A percentile compares a stretch with the other conserved stretches of the same genome.
phyloP scores from a whole-genome alignment of 345 rosid genomes.

The Lepidium sativum region DNA sequence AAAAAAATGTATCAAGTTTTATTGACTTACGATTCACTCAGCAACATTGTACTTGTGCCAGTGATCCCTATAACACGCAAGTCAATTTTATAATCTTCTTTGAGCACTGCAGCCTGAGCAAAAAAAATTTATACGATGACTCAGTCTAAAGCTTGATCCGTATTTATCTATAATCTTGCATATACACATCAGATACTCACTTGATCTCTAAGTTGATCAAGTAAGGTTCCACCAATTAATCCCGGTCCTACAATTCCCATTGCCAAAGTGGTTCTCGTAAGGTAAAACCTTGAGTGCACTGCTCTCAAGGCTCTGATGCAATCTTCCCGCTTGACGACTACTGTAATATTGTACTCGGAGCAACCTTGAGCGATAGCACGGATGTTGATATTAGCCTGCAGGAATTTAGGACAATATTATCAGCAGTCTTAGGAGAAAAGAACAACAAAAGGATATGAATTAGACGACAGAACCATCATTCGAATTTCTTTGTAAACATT shows the following conservation, averaged over 20 bases:
- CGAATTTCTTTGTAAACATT: too few relatives aligned
- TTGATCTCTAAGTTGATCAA: constrained; percentile 96
- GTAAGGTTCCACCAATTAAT: constrained; percentile 84
- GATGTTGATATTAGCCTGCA: constrained; percentile 92
- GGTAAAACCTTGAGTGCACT: constrained; percentile 95
- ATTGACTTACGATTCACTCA: too few relatives aligned
- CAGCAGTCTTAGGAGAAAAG: too few relatives aligned
- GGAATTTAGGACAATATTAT: too few relatives aligned
- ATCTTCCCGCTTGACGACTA: constrained; percentile 81
- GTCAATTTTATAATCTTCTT: constrained; percentile 94
- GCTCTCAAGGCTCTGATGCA: constrained; percentile 91
- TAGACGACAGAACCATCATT: too few relatives aligned
- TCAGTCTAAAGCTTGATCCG: too few relatives aligned
- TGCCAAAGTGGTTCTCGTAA: constrained; percentile 85
- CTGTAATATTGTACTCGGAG: constrained; percentile 94
- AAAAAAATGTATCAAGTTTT: too few relatives aligned
- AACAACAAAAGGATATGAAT: too few relatives aligned
- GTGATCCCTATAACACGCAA: constrained; percentile 94
- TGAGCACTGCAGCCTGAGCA: constrained; percentile 88
- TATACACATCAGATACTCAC: too few relatives aligned
- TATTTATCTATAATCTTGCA: too few relatives aligned
- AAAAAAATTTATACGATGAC: constrained; percentile 22
- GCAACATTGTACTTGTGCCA: constrained; percentile 67
- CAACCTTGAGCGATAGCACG: constrained; percentile 99
- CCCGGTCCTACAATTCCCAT: constrained; percentile 98